Evolutionary conservation across 2,329 filamentous ascomycete species (phyloP).

Genomic region (Rhynchosporium graminicola): DNA sequence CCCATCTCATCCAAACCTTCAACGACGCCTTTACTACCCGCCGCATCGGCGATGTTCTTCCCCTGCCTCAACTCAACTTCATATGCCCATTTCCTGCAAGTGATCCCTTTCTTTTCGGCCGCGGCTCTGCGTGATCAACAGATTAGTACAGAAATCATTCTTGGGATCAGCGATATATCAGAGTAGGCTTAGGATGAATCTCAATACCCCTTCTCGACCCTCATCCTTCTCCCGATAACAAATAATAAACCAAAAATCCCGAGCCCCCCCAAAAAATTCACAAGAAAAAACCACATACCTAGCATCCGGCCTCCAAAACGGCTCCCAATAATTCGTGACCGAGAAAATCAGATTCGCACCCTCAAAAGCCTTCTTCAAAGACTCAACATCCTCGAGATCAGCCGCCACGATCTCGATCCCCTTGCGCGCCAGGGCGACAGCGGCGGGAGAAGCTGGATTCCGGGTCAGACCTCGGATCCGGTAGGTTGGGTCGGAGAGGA

Average conservation of each 20-base stretch:
- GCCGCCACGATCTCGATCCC: conserved; percentile 48
- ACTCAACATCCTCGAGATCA: conserved; percentile 45
- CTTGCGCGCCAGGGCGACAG: conserved; percentile 41
- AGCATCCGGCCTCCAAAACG: conserved; percentile 20
- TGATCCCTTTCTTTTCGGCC: conserved; percentile 11
- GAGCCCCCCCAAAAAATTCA: too few relatives aligned
- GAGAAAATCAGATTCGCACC: conserved; percentile 55
- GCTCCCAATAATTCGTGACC: conserved; percentile 53
- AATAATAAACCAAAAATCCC: too few relatives aligned
- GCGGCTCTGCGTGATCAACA: not conserved
- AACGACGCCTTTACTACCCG: conserved; percentile 42
- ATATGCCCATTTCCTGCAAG: conserved; percentile 47
- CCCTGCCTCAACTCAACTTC: conserved; percentile 53
- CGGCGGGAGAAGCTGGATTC: conserved; percentile 42
- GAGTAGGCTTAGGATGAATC: too few relatives aligned
- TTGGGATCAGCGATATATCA: too few relatives aligned
- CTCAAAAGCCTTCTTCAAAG: conserved; percentile 45
- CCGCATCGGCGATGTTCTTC: conserved; percentile 56
- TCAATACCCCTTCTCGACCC: too few relatives aligned
- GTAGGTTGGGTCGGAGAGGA: conserved; percentile 44
- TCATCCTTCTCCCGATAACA: too few relatives aligned
- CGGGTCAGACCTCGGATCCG: conserved; percentile 51
- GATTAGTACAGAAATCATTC: too few relatives aligned
- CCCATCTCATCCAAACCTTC: conserved; percentile 48
- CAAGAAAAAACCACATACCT: not conserved